Conservation (phyloP, 345 rosid species). For the Hevea brasiliensis region DNA sequence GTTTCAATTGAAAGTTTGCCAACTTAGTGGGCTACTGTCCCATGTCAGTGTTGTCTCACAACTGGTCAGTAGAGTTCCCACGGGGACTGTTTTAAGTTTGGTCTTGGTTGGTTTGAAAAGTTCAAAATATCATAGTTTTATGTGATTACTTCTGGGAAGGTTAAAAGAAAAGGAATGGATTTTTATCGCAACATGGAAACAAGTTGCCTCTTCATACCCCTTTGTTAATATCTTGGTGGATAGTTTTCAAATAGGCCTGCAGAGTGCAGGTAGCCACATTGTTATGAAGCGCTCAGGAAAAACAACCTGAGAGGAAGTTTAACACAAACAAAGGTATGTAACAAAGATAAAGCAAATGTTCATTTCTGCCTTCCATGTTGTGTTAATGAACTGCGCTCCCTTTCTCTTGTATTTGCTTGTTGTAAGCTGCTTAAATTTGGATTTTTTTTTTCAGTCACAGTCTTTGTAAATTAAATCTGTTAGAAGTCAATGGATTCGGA, state of each 20-base stretch:
- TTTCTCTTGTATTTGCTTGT: constrained; percentile 7
- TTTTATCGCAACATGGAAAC: constrained; percentile 3
- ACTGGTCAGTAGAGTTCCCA: constrained; percentile 18
- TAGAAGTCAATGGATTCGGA: constrained; percentile 1
- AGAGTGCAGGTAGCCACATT: background rate
- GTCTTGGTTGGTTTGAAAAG: constrained; percentile 31
- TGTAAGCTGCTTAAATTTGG: constrained; percentile 15
- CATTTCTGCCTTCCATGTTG: constrained; percentile 14
- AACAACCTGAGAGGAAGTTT: background rate
- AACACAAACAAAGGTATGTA: background rate
- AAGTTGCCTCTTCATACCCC: constrained; percentile 6
- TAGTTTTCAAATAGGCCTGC: constrained; percentile 1
- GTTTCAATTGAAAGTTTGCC: constrained; percentile 11
- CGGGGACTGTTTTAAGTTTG: constrained; percentile 14
- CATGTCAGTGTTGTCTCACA: constrained; percentile 13
- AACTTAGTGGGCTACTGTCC: constrained; percentile 20
- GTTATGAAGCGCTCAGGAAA: background rate
- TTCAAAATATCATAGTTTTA: constrained; percentile 17
- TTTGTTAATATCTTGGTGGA: constrained; percentile 5
- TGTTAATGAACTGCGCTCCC: constrained; percentile 13
- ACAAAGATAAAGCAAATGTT: background rate
- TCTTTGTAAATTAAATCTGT: constrained; percentile 16
- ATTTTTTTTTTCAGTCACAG: background rate
- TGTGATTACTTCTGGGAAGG: constrained; percentile 4
- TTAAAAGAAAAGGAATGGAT: constrained; percentile 6